Base-by-base conservation (phyloP, 345 rosid genomes). In the Eucalyptus pauciflora region DNA sequence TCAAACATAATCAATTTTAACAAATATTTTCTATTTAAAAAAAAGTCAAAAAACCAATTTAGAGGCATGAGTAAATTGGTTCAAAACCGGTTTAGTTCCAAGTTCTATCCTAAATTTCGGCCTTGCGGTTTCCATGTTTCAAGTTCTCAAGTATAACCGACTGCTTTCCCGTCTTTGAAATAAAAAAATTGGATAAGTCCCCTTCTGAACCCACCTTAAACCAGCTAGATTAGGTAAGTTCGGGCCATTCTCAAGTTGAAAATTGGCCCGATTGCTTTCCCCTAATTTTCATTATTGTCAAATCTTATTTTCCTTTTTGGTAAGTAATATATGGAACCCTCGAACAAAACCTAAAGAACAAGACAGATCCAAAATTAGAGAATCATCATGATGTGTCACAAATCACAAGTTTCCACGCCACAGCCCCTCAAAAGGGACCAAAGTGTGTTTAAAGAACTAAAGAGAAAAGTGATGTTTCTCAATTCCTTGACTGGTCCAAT, bases 201-300 rank as follows among this genome's bases (percentile, higher is more conserved):
- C 79, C 45, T 69, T 33, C 9, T 69, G 25, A 69, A 17, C 0
- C 4, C 22, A 41, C 3, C 14, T 20, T 37, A 45, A 37, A 37
- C 8, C 1, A 4, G 2, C 8, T 11, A 7, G 1, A 41, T 10
- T 18, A 76, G 27, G 3, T 1, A 22, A 37, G 27, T 76, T 76
- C 0, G 14, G 27, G 27, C 46, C 0, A 18, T 71, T 71, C 27
- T 4, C 27, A 4, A 20, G 13, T 71, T 37, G 37, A 64, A 52
- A 52, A n/a, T 8, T n/a, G 27, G 27, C 7, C 2, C 0, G 25
- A 12, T 37, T 71, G 14, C 81, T 33, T 7, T 17, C 27, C 27
- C 4, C 14, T 18, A 17, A 37, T 71, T 71, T 3, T 37, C 2
- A 10, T 76, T 20, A 20, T 41, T 6, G 14, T 76, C 29, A 7